phyloP scores from a whole-genome alignment of 139 green algal species.

The Chlamydomonas incerta region DNA sequence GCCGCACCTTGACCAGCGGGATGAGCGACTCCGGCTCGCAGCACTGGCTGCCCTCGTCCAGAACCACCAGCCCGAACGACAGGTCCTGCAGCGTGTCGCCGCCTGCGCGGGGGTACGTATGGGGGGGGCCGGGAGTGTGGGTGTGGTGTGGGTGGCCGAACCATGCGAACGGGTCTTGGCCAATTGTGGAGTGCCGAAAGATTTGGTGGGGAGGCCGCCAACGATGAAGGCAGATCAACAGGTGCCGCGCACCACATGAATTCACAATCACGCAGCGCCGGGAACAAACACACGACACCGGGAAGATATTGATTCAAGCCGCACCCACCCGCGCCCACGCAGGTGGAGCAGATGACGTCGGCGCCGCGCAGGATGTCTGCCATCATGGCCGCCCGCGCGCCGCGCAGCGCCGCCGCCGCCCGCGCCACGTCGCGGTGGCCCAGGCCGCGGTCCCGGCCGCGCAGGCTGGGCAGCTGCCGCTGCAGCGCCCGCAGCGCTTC shows the following conservation, averaged over 20 bases:
- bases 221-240: no score
- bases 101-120: neutral
- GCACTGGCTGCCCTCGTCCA: conserved; percentile 57
- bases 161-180: no score
- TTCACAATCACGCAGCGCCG: no score
- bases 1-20: conserved; percentile 41
- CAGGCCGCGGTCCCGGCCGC: conserved; percentile 51
- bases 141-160: no score
- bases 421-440: conserved; percentile 36
- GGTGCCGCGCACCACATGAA: no score
- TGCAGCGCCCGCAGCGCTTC: conserved; percentile 26
- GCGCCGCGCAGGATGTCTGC: conserved; percentile 43
- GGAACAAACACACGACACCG: no score
- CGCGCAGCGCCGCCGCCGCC: neutral
- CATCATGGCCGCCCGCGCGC: conserved; percentile 24
- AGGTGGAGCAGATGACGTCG: conserved; percentile 57
- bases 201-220: no score
- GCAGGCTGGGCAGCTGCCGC: conserved; percentile 46
- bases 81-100: conserved; percentile 39
- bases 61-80: conserved; percentile 44
- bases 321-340: conserved; percentile 49
- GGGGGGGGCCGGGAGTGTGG: no score
- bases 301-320: no score
- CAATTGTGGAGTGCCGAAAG: no score
- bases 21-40: conserved; percentile 53